Evolutionary conservation across 495 filamentous ascomycete genomes (phyloP).

Genomic region (Mycothermus thermophilus): DNA sequence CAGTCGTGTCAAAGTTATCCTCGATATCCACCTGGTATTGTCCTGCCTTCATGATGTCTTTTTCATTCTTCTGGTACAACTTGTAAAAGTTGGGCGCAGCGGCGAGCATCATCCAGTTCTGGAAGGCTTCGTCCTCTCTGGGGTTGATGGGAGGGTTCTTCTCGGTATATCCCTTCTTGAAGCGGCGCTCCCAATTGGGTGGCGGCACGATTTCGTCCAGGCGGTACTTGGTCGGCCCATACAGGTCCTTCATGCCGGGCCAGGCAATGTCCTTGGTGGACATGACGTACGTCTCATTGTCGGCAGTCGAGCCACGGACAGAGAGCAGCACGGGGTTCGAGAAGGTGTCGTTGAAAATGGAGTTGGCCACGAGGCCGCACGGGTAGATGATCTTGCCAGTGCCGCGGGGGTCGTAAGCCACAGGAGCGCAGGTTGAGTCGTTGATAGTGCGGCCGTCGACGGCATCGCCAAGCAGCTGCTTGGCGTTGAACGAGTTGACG

Average conservation of each 20-base stretch:
- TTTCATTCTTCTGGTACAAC: constrained; percentile 68
- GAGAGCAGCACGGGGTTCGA: constrained; percentile 42
- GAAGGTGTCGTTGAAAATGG: constrained; percentile 94
- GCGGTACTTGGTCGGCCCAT: constrained; percentile 52
- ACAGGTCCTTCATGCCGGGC: constrained; percentile 66
- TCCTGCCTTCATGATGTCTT: constrained; percentile 48
- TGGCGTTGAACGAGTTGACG: constrained; percentile 69
- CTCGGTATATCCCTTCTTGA: constrained; percentile 48
- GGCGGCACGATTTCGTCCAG: constrained; percentile 53
- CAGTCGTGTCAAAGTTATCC: constrained; percentile 62
- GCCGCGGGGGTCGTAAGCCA: constrained; percentile 38
- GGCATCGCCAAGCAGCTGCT: constrained; percentile 66
- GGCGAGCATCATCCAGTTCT: constrained; percentile 98
- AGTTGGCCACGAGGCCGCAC: constrained; percentile 93
- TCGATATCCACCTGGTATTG: constrained; percentile 42
- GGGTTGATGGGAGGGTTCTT: constrained; percentile 52
- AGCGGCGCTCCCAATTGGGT: constrained; percentile 66
- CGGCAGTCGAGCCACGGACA: constrained; percentile 9
- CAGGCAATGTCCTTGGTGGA: constrained; percentile 67
- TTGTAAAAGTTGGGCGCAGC: constrained; percentile 95
- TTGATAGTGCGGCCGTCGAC: constrained; percentile 47
- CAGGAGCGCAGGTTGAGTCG: constrained; percentile 57
- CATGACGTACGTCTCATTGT: constrained; percentile 50
- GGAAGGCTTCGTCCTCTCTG: constrained; percentile 63
- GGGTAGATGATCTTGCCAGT: constrained; percentile 69